Conservation (phyloP, 2,329 filamentous ascomycete species). For the Allantophomopsis cytisporea region DNA sequence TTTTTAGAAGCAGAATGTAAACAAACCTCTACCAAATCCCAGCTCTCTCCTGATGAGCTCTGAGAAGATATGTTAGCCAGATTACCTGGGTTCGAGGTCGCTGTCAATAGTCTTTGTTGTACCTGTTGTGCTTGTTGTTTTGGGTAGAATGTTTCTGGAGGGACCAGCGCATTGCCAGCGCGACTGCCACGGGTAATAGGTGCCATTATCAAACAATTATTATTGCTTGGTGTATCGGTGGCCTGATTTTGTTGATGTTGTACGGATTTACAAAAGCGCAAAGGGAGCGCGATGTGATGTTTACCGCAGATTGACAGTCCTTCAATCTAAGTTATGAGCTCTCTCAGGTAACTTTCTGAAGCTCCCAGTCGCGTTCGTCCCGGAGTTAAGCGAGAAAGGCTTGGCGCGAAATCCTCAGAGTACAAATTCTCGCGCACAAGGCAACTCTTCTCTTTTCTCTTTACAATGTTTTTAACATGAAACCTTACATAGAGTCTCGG, state of each 20-base stretch:
- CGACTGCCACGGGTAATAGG: conserved; percentile 13
- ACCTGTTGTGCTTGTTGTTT: no score
- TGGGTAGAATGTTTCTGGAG: no score
- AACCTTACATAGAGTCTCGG: conserved; percentile 99
- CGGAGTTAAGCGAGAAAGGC: conserved; percentile 1
- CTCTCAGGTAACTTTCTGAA: no score
- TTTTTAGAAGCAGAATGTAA: neutral
- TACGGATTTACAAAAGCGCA: conserved; percentile 1
- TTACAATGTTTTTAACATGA: conserved; percentile 53
- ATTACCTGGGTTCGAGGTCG: neutral
- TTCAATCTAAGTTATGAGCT: no score
- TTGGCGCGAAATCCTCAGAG: neutral
- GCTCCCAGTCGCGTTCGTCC: neutral
- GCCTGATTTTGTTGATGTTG: neutral
- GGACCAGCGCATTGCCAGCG: no score
- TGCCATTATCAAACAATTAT: conserved; percentile 10
- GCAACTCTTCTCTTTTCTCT: conserved; percentile 25
- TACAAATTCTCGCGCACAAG: conserved; percentile 1
- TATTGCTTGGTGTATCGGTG: no score
- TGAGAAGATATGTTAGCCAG: conserved; percentile 1
- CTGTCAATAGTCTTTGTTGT: conserved; percentile 8
- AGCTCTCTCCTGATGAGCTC: conserved; percentile 16
- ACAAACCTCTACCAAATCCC: conserved; percentile 16
- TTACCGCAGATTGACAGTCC: no score
- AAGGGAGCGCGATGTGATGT: neutral